These are phyloP conservation scores for Salvia hispanica DNA, from an alignment of 257 asterid species.

Conservation along the genomic window DNA sequence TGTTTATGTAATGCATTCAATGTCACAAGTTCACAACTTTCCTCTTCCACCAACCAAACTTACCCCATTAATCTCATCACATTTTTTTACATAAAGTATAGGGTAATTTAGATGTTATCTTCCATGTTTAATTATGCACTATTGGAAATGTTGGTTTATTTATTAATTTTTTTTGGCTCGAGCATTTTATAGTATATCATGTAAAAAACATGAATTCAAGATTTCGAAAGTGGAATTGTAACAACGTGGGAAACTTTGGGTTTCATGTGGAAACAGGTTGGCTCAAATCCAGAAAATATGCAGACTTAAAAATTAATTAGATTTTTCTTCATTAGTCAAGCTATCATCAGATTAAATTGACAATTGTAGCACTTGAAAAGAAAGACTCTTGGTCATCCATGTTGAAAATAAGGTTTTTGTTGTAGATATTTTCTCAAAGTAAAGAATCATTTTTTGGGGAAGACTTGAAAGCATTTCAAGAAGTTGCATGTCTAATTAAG, in stretches of 20 bases:
- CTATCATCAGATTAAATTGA: constrained; percentile 25
- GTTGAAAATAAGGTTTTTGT: not conserved
- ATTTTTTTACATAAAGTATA: not conserved
- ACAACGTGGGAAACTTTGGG: not conserved
- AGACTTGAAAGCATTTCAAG: constrained; percentile 20
- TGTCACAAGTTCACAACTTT: constrained; percentile 21
- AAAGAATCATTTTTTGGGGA: constrained; percentile 3
- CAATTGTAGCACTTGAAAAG: constrained; percentile 1
- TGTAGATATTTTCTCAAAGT: not conserved
- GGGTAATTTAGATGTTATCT: too few species aligned
- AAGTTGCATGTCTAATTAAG: not conserved
- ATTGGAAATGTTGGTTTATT: too few species aligned
- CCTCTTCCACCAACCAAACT: constrained; percentile 5
- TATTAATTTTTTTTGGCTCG: too few species aligned
- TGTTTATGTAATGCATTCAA: too few species aligned
- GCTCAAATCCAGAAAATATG: constrained; percentile 18
- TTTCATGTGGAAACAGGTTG: constrained; percentile 13
- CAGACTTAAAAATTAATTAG: too few species aligned
- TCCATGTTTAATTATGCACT: too few species aligned
- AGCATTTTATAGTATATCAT: too few species aligned
- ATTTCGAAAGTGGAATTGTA: constrained; percentile 7
- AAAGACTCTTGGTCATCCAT: constrained; percentile 9
- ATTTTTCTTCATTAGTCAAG: too few species aligned
- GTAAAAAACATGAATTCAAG: not conserved
- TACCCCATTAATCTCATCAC: not conserved